Conservation (phyloP, 495 filamentous ascomycete species). For the Lophium mytilinum region DNA sequence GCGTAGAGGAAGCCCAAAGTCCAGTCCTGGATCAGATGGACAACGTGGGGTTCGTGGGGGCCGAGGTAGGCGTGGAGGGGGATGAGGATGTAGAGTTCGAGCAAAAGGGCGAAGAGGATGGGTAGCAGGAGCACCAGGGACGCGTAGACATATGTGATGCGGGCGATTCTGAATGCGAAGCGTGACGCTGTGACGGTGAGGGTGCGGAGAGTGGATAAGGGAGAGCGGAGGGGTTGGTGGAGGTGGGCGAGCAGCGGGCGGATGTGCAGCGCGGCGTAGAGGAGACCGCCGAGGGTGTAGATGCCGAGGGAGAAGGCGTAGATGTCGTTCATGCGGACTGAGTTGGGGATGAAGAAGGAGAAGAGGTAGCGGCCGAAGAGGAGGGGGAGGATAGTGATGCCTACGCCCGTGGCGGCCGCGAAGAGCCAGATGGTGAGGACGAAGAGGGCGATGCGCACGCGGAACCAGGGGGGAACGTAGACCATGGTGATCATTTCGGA, state of each 20-base stretch:
- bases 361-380: conserved; percentile 75
- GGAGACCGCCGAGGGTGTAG: conserved; percentile 60
- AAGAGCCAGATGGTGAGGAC: conserved; percentile 89
- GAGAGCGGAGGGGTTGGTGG: conserved; percentile 16
- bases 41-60: conserved; percentile 52
- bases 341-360: conserved; percentile 52
- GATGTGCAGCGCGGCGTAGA: conserved; percentile 47
- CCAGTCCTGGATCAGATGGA: conserved; percentile 90
- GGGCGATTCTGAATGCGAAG: conserved; percentile 18
- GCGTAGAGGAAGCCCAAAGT: conserved; percentile 88
- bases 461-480: conserved; percentile 85
- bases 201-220: conserved; percentile 11
- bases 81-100: conserved; percentile 84
- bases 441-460: conserved; percentile 70
- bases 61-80: conserved; percentile 72
- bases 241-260: conserved; percentile 35
- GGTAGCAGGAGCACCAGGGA: conserved; percentile 71
- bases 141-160: conserved; percentile 61
- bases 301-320: conserved; percentile 90
- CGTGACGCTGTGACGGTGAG: conserved; percentile 5
- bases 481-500: conserved; percentile 67
- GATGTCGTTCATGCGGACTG: conserved; percentile 79
- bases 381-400: conserved; percentile 75
- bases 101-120: conserved; percentile 67
- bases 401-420: conserved; percentile 84